These are phyloP conservation scores for Capniomyces stellatus DNA, from an alignment of 371 early-diverging fungal species.

Conservation along the genomic window DNA sequence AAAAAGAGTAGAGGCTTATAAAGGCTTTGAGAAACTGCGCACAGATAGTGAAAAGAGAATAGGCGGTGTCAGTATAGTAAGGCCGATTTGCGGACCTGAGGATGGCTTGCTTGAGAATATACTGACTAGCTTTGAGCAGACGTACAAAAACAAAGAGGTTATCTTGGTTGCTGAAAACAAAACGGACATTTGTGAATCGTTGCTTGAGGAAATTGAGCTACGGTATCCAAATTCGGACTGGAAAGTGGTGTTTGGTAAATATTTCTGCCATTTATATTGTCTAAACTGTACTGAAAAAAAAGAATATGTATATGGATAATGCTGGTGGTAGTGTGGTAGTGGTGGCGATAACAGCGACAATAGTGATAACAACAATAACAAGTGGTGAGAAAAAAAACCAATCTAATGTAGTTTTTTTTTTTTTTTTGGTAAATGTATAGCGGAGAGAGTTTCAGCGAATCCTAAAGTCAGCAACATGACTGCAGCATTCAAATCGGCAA, in stretches of 20 bases:
- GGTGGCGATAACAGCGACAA: constrained; percentile 8
- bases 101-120: neutral
- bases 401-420: neutral
- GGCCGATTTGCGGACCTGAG: constrained; percentile 1
- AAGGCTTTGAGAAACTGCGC: neutral
- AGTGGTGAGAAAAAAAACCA: neutral
- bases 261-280: neutral
- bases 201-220: neutral
- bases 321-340: too few relatives aligned
- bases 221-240: neutral
- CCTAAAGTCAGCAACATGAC: constrained; percentile 93
- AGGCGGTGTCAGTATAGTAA: constrained; percentile 1
- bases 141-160: neutral
- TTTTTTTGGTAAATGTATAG: neutral
- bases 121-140: neutral
- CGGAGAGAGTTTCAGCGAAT: constrained; percentile 50
- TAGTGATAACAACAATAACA: neutral
- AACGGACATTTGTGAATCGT: neutral
- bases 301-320: too few relatives aligned
- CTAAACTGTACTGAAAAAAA: too few relatives aligned
- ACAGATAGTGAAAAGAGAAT: neutral
- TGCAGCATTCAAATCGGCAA: constrained; percentile 51
- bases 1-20: too few relatives aligned
- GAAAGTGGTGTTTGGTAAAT: neutral
- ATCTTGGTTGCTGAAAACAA: neutral